Conservation (phyloP, 2,329 filamentous ascomycete species). For the Apiospora saccharicola region DNA sequence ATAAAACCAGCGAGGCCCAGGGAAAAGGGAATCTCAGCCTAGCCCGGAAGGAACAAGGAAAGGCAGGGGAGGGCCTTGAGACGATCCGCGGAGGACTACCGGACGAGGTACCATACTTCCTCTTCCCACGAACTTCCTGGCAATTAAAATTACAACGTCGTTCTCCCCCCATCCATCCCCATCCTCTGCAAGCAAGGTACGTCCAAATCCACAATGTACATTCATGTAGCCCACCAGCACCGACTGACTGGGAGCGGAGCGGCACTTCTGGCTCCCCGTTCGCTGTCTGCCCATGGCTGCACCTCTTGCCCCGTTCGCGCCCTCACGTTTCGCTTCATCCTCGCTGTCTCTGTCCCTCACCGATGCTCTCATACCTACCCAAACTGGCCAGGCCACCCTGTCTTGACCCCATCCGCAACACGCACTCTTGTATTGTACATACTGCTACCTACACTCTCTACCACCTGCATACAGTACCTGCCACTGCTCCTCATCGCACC, state of each 20-base stretch:
- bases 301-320: slow-evolving; percentile 11
- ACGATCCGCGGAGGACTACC: slow-evolving; percentile 26
- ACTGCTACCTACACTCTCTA: background rate
- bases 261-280: slow-evolving; percentile 14
- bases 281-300: slow-evolving; percentile 1
- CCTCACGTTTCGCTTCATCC: slow-evolving; percentile 19
- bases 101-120: slow-evolving; percentile 27
- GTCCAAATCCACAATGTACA: slow-evolving; percentile 23
- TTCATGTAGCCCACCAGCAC: slow-evolving; percentile 1
- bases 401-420: slow-evolving; percentile 8
- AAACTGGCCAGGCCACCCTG: background rate
- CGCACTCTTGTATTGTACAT: background rate
- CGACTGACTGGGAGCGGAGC: slow-evolving; percentile 23
- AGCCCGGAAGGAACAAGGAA: slow-evolving; percentile 13
- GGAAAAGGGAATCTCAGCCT: slow-evolving; percentile 12
- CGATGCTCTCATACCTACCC: slow-evolving; percentile 3
- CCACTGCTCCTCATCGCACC: background rate
- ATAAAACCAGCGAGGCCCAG: background rate
- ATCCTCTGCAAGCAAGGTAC: slow-evolving; percentile 23
- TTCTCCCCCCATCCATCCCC: slow-evolving; percentile 24
- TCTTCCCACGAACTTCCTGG: slow-evolving; percentile 25
- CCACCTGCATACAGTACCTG: background rate
- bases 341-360: slow-evolving; percentile 15
- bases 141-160: slow-evolving; percentile 35
- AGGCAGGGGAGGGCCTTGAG: slow-evolving; percentile 24